Evolutionary conservation across 2,329 filamentous ascomycete species (phyloP).

Genomic region (Pseudogymnoascus verrucosus): DNA sequence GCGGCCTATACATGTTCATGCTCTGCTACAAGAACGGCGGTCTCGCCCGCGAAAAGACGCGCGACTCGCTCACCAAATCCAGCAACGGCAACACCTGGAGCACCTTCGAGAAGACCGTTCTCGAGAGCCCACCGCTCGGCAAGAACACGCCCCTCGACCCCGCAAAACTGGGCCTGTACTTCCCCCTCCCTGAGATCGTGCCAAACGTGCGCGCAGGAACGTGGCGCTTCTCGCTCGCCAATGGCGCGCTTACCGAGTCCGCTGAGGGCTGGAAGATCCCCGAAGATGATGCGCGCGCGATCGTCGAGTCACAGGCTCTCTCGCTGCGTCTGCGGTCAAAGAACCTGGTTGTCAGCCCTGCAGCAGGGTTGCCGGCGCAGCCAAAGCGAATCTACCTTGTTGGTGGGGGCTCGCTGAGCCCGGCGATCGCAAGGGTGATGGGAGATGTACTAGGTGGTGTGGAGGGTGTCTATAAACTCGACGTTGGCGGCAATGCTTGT

Average conservation of each 20-base stretch:
- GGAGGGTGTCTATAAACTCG: slow-evolving; percentile 87
- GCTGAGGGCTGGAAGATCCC: slow-evolving; percentile 43
- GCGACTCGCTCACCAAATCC: slow-evolving; percentile 62
- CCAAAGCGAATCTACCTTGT: slow-evolving; percentile 89
- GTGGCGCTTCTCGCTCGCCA: slow-evolving; percentile 67
- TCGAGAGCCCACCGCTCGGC: slow-evolving; percentile 61
- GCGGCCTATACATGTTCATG: slow-evolving; percentile 98
- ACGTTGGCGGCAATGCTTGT: slow-evolving; percentile 92
- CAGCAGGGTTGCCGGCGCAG: slow-evolving; percentile 60
- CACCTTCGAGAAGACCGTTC: slow-evolving; percentile 67
- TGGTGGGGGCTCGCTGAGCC: slow-evolving; percentile 83
- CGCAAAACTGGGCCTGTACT: slow-evolving; percentile 90
- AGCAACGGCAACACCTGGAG: slow-evolving; percentile 58
- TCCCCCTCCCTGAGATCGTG: slow-evolving; percentile 90
- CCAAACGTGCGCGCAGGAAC: slow-evolving; percentile 81
- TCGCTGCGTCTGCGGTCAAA: slow-evolving; percentile 81
- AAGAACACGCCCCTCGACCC: slow-evolving; percentile 44
- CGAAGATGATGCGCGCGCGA: slow-evolving; percentile 69
- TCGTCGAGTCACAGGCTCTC: slow-evolving; percentile 91
- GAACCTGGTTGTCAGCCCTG: slow-evolving; percentile 58
- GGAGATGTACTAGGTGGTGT: slow-evolving; percentile 82
- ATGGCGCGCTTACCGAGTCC: slow-evolving; percentile 31
- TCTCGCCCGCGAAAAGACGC: slow-evolving; percentile 80
- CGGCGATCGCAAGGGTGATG: slow-evolving; percentile 75
- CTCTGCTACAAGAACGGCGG: slow-evolving; percentile 99